Evolutionary conservation across 179 eudicot genomes (phyloP).

Genomic region (Spergularia azorica): DNA sequence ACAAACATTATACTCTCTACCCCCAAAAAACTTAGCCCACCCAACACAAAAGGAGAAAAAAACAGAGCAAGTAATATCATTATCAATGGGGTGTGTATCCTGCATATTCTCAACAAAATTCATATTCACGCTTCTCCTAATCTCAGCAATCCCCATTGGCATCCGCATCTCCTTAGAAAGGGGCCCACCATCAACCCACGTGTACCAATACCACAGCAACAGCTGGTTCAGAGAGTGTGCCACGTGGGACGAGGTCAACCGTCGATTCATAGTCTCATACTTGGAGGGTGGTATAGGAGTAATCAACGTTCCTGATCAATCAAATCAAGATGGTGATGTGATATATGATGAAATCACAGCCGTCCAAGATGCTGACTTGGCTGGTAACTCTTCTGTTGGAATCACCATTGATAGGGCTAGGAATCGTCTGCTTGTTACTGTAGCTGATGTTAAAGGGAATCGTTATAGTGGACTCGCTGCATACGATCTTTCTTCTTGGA

Average conservation of each 20-base stretch:
- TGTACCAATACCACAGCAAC: constrained; percentile 63
- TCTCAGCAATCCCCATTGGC: constrained; percentile 77
- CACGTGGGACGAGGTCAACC: constrained; percentile 72
- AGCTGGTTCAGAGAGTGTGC: constrained; percentile 72
- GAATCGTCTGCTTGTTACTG: constrained; percentile 62
- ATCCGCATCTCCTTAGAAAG: constrained; percentile 58
- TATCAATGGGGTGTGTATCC: constrained; percentile 22
- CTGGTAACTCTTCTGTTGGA: constrained; percentile 68
- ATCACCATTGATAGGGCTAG: constrained; percentile 56
- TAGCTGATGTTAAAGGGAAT: constrained; percentile 61
- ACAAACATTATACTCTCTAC: background rate
- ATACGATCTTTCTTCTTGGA: constrained; percentile 72
- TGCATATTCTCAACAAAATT: constrained; percentile 48
- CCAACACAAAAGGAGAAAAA: background rate
- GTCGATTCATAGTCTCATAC: constrained; percentile 71
- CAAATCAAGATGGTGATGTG: constrained; percentile 10
- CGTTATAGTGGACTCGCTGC: constrained; percentile 80
- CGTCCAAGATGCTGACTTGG: constrained; percentile 50
- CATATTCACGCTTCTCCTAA: constrained; percentile 42
- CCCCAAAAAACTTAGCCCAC: background rate
- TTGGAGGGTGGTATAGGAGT: constrained; percentile 75
- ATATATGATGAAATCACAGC: constrained; percentile 45
- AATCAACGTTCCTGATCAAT: constrained; percentile 36
- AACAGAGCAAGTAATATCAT: background rate
- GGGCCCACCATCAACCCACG: constrained; percentile 46